Conservation (phyloP, 2,329 filamentous ascomycete species). For the Cryphonectria nitschkei region DNA sequence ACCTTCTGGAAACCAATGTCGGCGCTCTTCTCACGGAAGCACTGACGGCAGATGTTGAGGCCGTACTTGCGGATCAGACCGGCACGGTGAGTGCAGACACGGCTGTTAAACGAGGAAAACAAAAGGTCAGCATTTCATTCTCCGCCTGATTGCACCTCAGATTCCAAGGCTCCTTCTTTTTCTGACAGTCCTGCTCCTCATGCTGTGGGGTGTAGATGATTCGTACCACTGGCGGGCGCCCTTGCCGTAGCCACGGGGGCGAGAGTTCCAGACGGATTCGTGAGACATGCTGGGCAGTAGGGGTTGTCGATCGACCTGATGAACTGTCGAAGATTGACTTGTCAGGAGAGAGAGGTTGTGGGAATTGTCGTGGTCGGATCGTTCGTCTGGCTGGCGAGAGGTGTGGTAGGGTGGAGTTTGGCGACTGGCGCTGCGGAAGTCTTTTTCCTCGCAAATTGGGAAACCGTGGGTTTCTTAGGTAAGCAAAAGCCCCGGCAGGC, state of each 20-base stretch:
- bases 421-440: conserved; percentile 29
- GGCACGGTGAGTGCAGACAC: conserved; percentile 85
- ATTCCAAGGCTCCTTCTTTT: conserved; percentile 7
- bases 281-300: conserved; percentile 60
- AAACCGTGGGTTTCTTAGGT: conserved; percentile 29
- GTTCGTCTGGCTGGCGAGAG: conserved; percentile 27
- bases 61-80: conserved; percentile 99
- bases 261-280: conserved; percentile 99
- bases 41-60: conserved; percentile 83
- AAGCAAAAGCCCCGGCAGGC: conserved; percentile 7
- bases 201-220: conserved; percentile 15
- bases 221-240: conserved; percentile 91
- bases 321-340: conserved; percentile 33
- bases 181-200: conserved; percentile 13
- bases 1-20: conserved; percentile 78
- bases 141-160: conserved; percentile 32
- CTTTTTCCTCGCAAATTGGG: conserved; percentile 33
- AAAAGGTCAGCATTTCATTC: conserved; percentile 30
- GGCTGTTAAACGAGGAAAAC: conserved; percentile 47
- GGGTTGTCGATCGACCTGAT: conserved; percentile 28
- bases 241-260: conserved; percentile 97
- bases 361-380: conserved; percentile 24
- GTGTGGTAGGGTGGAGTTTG: conserved; percentile 25
- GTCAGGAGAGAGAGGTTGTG: conserved; percentile 25
- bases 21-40: conserved; percentile 74